A percentile compares a stretch with the other conserved stretches of the same genome.
phyloP scores from a whole-genome alignment of 345 rosid genomes.

The Citrus trifoliata region DNA sequence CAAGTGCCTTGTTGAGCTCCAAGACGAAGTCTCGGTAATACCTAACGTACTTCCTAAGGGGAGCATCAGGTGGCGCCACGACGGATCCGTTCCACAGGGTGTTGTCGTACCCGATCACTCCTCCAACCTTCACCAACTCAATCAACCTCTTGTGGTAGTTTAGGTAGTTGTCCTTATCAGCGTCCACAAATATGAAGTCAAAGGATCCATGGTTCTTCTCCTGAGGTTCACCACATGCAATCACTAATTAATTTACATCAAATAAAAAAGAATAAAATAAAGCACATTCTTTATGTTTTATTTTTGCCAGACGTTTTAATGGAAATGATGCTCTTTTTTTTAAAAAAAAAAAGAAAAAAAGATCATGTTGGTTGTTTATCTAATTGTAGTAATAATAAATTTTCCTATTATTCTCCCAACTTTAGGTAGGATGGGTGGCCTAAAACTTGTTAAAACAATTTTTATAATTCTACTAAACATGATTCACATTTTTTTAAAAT shows the following conservation, averaged over 20 bases:
- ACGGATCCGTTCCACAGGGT: slow-evolving; percentile 97
- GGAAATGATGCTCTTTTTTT: too few species aligned
- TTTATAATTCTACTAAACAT: too few species aligned
- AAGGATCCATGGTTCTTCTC: slow-evolving; percentile 67
- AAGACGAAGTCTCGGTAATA: slow-evolving; percentile 84
- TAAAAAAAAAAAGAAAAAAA: too few species aligned
- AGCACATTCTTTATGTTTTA: background rate
- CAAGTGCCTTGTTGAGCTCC: slow-evolving; percentile 96
- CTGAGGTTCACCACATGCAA: slow-evolving; percentile 32
- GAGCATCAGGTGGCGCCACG: slow-evolving; percentile 82
- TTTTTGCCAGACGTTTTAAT: too few species aligned
- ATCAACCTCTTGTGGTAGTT: slow-evolving; percentile 87
- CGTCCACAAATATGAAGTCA: slow-evolving; percentile 96
- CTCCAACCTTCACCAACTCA: slow-evolving; percentile 82
- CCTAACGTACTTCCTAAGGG: slow-evolving; percentile 80
- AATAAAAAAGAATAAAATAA: too few species aligned
- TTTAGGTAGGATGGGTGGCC: too few species aligned
- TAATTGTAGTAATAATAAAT: too few species aligned
- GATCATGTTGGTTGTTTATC: too few species aligned
- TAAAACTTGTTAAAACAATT: too few species aligned
- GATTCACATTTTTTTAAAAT: too few species aligned
- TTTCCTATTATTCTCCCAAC: too few species aligned
- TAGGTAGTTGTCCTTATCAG: slow-evolving; percentile 93
- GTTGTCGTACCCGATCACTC: slow-evolving; percentile 95
- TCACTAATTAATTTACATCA: background rate